Conservation (phyloP, 495 filamentous ascomycete genomes). For the Parathielavia hyrcaniae region DNA sequence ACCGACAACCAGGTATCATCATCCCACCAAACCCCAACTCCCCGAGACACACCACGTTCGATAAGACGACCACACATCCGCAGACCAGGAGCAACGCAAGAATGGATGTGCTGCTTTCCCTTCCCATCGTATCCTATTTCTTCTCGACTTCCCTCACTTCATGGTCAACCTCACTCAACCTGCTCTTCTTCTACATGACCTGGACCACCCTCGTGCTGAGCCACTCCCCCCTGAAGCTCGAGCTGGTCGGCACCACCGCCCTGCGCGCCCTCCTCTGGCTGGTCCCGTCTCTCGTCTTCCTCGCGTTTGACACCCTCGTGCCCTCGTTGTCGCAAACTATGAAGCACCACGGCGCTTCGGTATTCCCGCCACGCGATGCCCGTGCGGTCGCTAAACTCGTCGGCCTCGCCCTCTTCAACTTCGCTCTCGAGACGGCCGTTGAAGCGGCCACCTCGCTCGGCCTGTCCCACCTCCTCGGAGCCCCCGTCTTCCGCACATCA, state of each 20-base stretch:
- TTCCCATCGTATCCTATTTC: constrained; percentile 67
- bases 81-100: too few species aligned
- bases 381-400: constrained; percentile 36
- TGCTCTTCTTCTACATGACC: constrained; percentile 85
- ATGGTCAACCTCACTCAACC: constrained; percentile 73
- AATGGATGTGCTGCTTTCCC: constrained; percentile 58
- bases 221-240: constrained; percentile 68
- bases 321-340: constrained; percentile 60
- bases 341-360: constrained; percentile 62
- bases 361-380: constrained; percentile 55
- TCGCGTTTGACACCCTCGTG: constrained; percentile 62
- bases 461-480: constrained; percentile 25
- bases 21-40: too few species aligned
- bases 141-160: constrained; percentile 46
- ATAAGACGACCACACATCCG: too few species aligned
- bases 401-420: constrained; percentile 58
- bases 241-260: constrained; percentile 61
- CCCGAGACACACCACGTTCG: too few species aligned
- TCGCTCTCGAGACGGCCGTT: constrained; percentile 49
- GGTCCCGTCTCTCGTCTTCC: constrained; percentile 64
- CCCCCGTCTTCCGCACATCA: constrained; percentile 40
- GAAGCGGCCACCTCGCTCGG: constrained; percentile 49
- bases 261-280: constrained; percentile 68
- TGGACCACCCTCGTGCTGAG: constrained; percentile 80
- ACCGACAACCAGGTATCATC: too few species aligned